Percentiles rank a stretch among this genome's conserved stretches.
Conservation (phyloP, 129 eudicot species). For the Tanacetum coccineum region DNA sequence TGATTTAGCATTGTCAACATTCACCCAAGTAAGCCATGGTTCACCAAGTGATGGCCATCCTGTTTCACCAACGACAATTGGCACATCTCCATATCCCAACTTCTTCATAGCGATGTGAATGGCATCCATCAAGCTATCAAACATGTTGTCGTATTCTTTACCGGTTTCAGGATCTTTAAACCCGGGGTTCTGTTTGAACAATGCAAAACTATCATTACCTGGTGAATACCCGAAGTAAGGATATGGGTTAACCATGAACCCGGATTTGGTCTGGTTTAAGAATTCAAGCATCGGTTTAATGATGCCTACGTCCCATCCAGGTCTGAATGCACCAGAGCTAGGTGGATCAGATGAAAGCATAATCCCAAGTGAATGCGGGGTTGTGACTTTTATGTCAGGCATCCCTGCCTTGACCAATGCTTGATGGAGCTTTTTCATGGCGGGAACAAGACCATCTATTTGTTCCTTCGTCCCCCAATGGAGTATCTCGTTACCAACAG, state of each 20-base stretch:
- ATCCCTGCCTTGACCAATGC: slow-evolving; percentile 38
- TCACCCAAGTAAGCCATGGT: slow-evolving; percentile 40
- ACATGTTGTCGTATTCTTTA: slow-evolving; percentile 46
- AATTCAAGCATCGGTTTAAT: slow-evolving; percentile 53
- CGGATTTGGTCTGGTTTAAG: slow-evolving; percentile 32
- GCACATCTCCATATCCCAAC: slow-evolving; percentile 46
- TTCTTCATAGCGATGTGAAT: slow-evolving; percentile 44
- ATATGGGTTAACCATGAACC: slow-evolving; percentile 53
- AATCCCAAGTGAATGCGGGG: slow-evolving; percentile 56
- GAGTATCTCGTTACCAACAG: slow-evolving; percentile 61
- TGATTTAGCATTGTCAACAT: slow-evolving; percentile 40
- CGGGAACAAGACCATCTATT: slow-evolving; percentile 39
- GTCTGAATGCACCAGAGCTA: slow-evolving; percentile 44
- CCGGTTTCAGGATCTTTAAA: slow-evolving; percentile 36
- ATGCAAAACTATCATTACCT: slow-evolving; percentile 29
- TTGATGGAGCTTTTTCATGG: slow-evolving; percentile 39
- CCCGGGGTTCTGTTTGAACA: slow-evolving; percentile 42
- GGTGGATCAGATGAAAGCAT: slow-evolving; percentile 40
- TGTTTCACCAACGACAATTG: slow-evolving; percentile 53
- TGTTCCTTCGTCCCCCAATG: slow-evolving; percentile 33
- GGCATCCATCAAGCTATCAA: slow-evolving; percentile 51
- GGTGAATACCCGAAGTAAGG: slow-evolving; percentile 42
- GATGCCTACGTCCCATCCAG: slow-evolving; percentile 42
- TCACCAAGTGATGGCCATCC: slow-evolving; percentile 74
- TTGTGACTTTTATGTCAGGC: slow-evolving; percentile 37